Base-by-base conservation (phyloP, 1,284 basidiomycete species). In the Malassezia psittaci region DNA sequence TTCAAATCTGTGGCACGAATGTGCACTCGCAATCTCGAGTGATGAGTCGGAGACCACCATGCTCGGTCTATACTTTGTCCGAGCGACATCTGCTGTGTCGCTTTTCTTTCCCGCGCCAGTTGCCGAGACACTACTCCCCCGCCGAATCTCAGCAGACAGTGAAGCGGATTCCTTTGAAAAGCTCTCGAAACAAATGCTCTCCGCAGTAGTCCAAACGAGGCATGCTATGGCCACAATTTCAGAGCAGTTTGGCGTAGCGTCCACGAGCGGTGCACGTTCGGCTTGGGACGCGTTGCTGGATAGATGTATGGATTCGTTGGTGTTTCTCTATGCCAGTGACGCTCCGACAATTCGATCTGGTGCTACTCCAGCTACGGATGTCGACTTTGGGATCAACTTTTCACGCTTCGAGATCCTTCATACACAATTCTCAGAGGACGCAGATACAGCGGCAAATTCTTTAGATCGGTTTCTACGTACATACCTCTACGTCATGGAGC, bases 361-460 rank as follows among this genome's bases (percentile, higher is more conserved):
- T 19, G 43, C 51, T 2, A 11, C 48, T 33, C n/a, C 21, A 10
- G 24, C 43, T 18, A 34, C 43, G 16, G 43, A 45, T 13, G 43
- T 45, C 24, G 43, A 45, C 24, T 18, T 13, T 34, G 43, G 43
- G 5, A 4, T 45, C 29, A 13, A 46, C 19, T 52, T 52, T 32
- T 35, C 55, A 29, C 55, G 46, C 16, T 52, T 57, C 32, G 55
- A 57, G 21, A 34, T 35, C 39, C 38, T 57, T 12, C 55, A 57
- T 19, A 46, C 43, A n/a, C 32, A 40, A 6, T 52, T 47, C 34
- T 29, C 49, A 11, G 40, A 49, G 16, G 29, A 46, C 8, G 51
- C 50, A 29, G 39, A 7, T 4, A 35, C 39, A 4, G 50, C 50
- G 2, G 16, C 50, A 21, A 9, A 29, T 8, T 45, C 50, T 5